These are phyloP conservation scores for Mytilinidion resinicola DNA, from an alignment of 495 filamentous ascomycete genomes.

Conservation along the genomic window DNA sequence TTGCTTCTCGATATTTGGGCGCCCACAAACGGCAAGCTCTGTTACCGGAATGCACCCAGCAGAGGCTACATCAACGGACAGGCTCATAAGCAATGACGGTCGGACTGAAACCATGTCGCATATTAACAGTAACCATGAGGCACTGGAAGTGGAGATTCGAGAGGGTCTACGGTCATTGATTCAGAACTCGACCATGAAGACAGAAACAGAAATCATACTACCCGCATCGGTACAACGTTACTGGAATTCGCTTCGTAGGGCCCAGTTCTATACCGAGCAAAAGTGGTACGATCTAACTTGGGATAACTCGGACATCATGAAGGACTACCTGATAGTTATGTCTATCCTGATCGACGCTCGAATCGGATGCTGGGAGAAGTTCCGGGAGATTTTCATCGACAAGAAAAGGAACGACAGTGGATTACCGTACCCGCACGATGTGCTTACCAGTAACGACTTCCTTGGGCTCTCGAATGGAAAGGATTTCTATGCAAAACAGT, in stretches of 20 bases:
- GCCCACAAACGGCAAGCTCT: too few relatives aligned
- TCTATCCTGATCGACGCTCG: slow-evolving; percentile 2
- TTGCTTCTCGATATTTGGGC: too few relatives aligned
- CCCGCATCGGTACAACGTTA: neutral
- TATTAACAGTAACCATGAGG: too few relatives aligned
- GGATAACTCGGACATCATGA: neutral
- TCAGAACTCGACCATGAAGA: neutral
- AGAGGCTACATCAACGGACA: too few relatives aligned
- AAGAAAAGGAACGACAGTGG: neutral
- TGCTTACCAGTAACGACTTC: neutral
- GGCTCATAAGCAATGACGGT: too few relatives aligned
- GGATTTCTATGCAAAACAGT: too few relatives aligned
- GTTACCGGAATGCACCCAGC: too few relatives aligned
- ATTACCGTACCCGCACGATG: neutral
- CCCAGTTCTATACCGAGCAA: neutral
- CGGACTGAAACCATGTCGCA: too few relatives aligned
- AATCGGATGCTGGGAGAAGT: slow-evolving; percentile 1
- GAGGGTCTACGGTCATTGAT: neutral
- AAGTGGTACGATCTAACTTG: neutral
- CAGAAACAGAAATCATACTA: slow-evolving; percentile 3
- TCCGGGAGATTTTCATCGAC: slow-evolving; percentile 5
- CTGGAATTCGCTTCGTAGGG: neutral
- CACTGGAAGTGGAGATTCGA: too few relatives aligned
- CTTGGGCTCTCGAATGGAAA: neutral
- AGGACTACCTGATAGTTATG: slow-evolving; percentile 1